Evolutionary conservation across 768 basidiomycete genomes (phyloP).

Genomic region (Mycena vitilis): DNA sequence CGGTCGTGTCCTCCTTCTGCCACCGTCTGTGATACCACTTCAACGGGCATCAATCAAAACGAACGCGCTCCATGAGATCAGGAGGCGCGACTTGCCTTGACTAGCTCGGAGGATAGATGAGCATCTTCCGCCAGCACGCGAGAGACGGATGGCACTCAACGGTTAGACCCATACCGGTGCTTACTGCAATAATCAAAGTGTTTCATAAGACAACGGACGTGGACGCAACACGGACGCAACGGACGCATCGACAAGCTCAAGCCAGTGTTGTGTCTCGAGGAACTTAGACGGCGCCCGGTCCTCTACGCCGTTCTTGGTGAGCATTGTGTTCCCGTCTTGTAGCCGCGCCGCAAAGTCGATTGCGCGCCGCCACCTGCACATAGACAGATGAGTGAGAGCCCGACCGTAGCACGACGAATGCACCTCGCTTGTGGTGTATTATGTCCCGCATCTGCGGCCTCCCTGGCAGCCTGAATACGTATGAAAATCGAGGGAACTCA

Average conservation of each 20-base stretch:
- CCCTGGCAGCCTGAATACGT: slow-evolving; percentile 50
- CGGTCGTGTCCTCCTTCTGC: slow-evolving; percentile 66
- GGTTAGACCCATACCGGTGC: slow-evolving; percentile 72
- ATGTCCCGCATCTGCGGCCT: slow-evolving; percentile 56
- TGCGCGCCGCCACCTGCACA: slow-evolving; percentile 56
- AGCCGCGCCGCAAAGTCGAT: slow-evolving; percentile 55
- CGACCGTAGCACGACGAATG: no score
- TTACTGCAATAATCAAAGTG: slow-evolving; percentile 49
- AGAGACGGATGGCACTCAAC: slow-evolving; percentile 49
- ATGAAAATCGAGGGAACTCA: not conserved
- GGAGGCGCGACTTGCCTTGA: slow-evolving; percentile 55
- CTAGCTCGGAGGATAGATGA: slow-evolving; percentile 11
- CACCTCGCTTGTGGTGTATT: slow-evolving; percentile 56
- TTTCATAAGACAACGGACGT: not conserved
- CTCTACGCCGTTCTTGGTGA: slow-evolving; percentile 45
- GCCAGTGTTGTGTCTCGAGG: slow-evolving; percentile 71
- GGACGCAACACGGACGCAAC: slow-evolving; percentile 30
- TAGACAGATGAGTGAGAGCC: not conserved
- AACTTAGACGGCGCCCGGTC: slow-evolving; percentile 54
- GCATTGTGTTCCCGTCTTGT: slow-evolving; percentile 56
- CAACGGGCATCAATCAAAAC: not conserved
- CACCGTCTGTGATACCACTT: slow-evolving; percentile 72
- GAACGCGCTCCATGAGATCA: not conserved
- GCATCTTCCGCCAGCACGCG: not conserved
- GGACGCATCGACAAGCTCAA: slow-evolving; percentile 71